Base-by-base conservation (phyloP, 192 early-diverging fungal genomes). In the Entomortierella lignicola region DNA sequence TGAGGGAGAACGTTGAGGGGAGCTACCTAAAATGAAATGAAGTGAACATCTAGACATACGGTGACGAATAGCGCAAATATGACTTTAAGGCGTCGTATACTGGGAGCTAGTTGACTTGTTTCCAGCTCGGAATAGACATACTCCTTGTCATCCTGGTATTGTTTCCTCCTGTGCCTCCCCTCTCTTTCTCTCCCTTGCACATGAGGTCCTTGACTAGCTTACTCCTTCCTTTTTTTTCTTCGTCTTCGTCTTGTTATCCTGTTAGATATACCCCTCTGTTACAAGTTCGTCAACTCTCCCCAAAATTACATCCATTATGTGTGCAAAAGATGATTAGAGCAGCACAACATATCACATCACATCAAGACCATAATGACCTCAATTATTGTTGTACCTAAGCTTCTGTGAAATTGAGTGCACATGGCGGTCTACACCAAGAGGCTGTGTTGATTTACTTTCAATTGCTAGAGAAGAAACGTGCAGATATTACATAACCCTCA, bases 261-360 rank as follows among this genome's bases (percentile, higher is more conserved):
- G 44, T 47, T 47, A 15, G 44, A 47, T 20, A 4, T 47, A 47
- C 44, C 44, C 31, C 55, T 32, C 41, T 48, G 60, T 61, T 61
- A 61, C 60, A 61, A 29, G 27, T 30, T 48, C 15, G 18, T 30
- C 27, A 0, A 2, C 25, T 37, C 60, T 18, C 52, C 21, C 15
- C 47, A 4, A 50, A 50, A 17, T n/a, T n/a, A 17, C 15, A n/a
- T 4, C 15, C 15, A 15, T 26, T 8, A 27, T 54, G n/a, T n/a
- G n/a, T n/a, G n/a, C n/a, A 26, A 8, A 4, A 27, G 10, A 54
- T 13, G 26, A 54, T 27, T 23, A 25, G 52, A 23, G 52, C 27
- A 54, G 11, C 21, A 54, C 7, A 18, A 4, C 52, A 54, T 10
- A 26, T 27, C 52, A 25, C 18, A 17, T 54, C 47, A 4, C 18